These are phyloP conservation scores for Atkinsonella hypoxylon DNA, from an alignment of 2,329 filamentous ascomycete species.

Conservation along the genomic window DNA sequence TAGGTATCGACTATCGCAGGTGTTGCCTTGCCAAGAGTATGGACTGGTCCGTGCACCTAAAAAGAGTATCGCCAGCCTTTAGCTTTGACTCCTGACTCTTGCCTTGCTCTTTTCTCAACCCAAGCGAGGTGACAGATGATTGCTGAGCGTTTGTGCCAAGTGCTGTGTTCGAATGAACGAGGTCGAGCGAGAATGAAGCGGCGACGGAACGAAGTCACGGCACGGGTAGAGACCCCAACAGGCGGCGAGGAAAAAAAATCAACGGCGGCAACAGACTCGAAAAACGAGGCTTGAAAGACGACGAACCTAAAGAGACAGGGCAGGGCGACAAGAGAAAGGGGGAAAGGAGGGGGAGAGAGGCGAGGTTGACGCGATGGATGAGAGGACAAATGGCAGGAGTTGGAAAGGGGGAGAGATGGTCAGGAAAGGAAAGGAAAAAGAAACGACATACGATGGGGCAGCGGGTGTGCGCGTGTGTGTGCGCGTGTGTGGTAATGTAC, in stretches of 20 bases:
- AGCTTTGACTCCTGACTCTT: not conserved
- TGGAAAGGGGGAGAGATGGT: slow-evolving; percentile 10
- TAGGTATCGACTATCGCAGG: not conserved
- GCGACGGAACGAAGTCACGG: slow-evolving; percentile 1
- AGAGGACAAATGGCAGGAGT: slow-evolving; percentile 12
- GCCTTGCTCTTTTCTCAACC: not conserved
- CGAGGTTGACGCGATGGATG: slow-evolving; percentile 1
- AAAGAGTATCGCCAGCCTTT: not conserved
- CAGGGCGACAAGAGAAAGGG: slow-evolving; percentile 11
- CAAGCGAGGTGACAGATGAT: not conserved
- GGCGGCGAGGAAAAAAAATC: slow-evolving; percentile 3
- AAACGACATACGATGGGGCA: slow-evolving; percentile 7
- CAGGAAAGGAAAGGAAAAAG: slow-evolving; percentile 13
- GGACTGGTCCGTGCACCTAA: not conserved
- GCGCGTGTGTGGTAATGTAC: not conserved
- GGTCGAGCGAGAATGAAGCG: slow-evolving; percentile 4
- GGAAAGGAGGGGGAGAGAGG: slow-evolving; percentile 3
- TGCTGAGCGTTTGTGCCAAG: not conserved
- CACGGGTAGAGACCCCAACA: not conserved
- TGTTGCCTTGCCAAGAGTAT: slow-evolving; percentile 4
- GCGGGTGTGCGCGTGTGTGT: slow-evolving; percentile 5
- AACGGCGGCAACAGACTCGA: slow-evolving; percentile 14
- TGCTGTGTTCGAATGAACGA: not conserved
- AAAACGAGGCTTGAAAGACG: slow-evolving; percentile 10
- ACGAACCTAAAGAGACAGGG: slow-evolving; percentile 5